phyloP scores from a whole-genome alignment of 176 grass and related monocot genomes.

The Puya raimondii region DNA sequence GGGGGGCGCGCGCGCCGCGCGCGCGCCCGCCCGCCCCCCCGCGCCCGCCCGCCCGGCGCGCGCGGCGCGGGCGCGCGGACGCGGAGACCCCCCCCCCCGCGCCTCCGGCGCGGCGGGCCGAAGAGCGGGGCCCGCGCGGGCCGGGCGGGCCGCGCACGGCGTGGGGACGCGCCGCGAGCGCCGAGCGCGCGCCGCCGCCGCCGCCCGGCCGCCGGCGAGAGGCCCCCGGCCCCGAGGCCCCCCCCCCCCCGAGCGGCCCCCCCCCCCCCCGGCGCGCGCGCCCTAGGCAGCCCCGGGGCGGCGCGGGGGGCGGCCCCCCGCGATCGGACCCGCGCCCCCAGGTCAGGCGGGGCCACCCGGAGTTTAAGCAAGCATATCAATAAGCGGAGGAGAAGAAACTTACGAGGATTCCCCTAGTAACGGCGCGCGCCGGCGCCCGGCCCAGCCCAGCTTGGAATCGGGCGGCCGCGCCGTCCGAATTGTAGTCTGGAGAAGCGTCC shows the following conservation, averaged over 20 bases:
- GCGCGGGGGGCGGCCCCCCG: too few relatives aligned
- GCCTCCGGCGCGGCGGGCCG: conserved; percentile 16
- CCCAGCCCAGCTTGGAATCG: conserved; percentile 28
- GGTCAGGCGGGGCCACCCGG: background rate
- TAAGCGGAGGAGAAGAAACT: background rate
- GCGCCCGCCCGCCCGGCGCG: too few relatives aligned
- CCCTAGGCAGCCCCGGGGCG: too few relatives aligned
- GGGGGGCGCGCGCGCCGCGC: too few relatives aligned
- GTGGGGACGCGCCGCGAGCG: background rate
- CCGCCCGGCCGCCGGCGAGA: too few relatives aligned
- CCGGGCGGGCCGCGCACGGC: background rate
- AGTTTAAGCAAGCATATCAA: background rate
- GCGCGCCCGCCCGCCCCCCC: too few relatives aligned
- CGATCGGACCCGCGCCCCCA: too few relatives aligned
- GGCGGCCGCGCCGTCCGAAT: conserved; percentile 1
- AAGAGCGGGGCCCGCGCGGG: background rate
- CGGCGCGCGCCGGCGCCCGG: conserved; percentile 34
- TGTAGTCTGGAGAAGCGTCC: conserved; percentile 28
- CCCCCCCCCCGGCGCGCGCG: too few relatives aligned
- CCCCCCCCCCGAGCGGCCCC: too few relatives aligned
- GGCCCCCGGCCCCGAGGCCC: too few relatives aligned
- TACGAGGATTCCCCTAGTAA: conserved; percentile 36
- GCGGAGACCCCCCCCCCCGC: background rate
- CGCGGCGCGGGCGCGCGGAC: too few relatives aligned
- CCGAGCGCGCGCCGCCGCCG: too few relatives aligned